These are phyloP conservation scores for Petasospora fabianii DNA, from an alignment of 1,139 yeast genomes.

Conservation along the genomic window DNA sequence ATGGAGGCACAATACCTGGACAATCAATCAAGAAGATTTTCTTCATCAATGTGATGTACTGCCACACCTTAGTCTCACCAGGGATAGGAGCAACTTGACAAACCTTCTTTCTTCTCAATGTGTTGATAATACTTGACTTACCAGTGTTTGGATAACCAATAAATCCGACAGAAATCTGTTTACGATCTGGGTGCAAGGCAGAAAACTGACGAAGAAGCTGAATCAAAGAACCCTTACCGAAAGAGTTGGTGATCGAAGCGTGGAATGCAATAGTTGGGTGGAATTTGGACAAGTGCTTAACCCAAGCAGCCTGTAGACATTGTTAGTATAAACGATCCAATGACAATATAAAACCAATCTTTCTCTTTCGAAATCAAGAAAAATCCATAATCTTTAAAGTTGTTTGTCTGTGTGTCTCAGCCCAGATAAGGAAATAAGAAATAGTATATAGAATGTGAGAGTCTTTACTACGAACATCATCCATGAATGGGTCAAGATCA, in stretches of 20 bases:
- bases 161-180: conserved; percentile 94
- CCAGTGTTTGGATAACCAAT: conserved; percentile 98
- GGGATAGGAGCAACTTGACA: conserved; percentile 98
- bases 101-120: conserved; percentile 89
- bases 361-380: not conserved
- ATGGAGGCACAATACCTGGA: conserved; percentile 98
- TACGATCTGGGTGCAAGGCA: conserved; percentile 84
- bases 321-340: conserved; percentile 55
- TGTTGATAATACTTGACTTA: conserved; percentile 91
- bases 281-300: conserved; percentile 84
- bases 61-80: conserved; percentile 99
- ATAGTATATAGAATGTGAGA: conserved; percentile 44
- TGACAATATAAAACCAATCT: not conserved
- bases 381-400: not conserved
- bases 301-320: conserved; percentile 88
- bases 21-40: conserved; percentile 93
- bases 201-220: conserved; percentile 92
- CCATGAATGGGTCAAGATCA: conserved; percentile 4
- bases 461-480: conserved; percentile 68
- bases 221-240: conserved; percentile 95
- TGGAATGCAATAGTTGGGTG: conserved; percentile 97
- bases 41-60: conserved; percentile 95
- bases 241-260: conserved; percentile 94
- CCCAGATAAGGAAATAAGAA: not conserved
- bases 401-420: no score